phyloP scores from a whole-genome alignment of 2,329 filamentous ascomycete genomes.

The Talaromyces sp. region DNA sequence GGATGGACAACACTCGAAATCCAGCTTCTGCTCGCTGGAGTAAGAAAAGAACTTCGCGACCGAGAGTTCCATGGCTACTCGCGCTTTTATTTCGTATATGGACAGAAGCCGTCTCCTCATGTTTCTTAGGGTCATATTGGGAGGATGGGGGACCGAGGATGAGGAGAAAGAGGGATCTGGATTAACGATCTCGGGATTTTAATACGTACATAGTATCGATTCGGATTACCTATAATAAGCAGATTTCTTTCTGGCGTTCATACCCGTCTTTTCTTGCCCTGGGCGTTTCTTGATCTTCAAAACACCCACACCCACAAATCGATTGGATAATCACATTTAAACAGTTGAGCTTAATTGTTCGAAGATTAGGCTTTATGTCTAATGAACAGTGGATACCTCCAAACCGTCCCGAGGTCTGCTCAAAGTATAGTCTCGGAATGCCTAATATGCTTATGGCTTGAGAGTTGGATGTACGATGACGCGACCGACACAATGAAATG shows the following conservation, averaged over 20 bases:
- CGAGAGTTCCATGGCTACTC: slow-evolving; percentile 20
- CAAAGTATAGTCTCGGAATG: background rate
- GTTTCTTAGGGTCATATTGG: background rate
- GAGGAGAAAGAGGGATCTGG: background rate
- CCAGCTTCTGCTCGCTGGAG: slow-evolving; percentile 25
- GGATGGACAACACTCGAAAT: slow-evolving; percentile 29
- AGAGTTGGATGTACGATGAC: background rate
- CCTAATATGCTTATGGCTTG: background rate
- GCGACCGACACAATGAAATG: background rate
- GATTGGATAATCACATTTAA: too few species aligned
- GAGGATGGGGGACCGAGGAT: background rate
- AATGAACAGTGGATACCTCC: background rate
- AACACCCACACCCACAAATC: background rate
- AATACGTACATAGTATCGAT: background rate
- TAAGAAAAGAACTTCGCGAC: background rate
- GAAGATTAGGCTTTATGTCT: background rate
- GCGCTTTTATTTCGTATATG: slow-evolving; percentile 17
- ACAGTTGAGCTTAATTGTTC: too few species aligned
- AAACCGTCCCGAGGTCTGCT: background rate
- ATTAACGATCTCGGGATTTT: too few species aligned
- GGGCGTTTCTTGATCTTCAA: background rate
- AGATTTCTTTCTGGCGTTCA: background rate
- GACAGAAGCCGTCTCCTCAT: background rate
- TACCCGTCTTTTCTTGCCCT: background rate
- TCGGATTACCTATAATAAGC: background rate